Conservation (phyloP, 192 early-diverging fungal species). For the Mortierella hygrophila region DNA sequence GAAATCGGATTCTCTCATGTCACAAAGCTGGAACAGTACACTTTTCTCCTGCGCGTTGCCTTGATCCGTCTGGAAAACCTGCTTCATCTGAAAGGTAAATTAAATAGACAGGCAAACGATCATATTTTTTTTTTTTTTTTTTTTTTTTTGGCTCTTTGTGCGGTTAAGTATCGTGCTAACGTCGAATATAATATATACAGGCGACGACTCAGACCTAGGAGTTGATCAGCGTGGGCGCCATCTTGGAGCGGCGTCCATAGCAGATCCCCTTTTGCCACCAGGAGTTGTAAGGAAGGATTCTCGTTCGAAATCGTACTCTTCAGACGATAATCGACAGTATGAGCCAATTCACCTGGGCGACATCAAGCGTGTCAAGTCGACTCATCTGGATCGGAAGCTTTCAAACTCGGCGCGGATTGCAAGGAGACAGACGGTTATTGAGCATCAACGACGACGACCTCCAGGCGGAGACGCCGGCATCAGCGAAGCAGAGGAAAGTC, state of each 20-base stretch:
- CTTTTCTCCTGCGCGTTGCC: conserved; percentile 88
- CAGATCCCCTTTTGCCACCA: background rate
- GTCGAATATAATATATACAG: conserved; percentile 2
- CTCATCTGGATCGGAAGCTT: conserved; percentile 61
- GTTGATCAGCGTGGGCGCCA: conserved; percentile 33
- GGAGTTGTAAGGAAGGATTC: conserved; percentile 57
- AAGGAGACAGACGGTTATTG: conserved; percentile 65
- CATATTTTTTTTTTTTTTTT: too few relatives aligned
- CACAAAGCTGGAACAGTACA: conserved; percentile 91
- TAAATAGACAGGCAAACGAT: background rate
- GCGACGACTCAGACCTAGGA: conserved; percentile 11
- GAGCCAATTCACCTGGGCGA: conserved; percentile 60
- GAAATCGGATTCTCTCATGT: conserved; percentile 74
- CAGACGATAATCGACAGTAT: conserved; percentile 52
- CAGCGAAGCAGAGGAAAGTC: background rate
- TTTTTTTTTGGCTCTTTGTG: background rate
- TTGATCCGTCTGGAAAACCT: conserved; percentile 84
- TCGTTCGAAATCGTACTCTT: conserved; percentile 58
- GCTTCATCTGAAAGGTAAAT: conserved; percentile 67
- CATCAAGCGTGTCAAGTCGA: conserved; percentile 70
- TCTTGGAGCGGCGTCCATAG: conserved; percentile 15
- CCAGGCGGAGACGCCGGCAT: conserved; percentile 32
- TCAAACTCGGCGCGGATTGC: conserved; percentile 61
- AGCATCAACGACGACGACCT: conserved; percentile 53
- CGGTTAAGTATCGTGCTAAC: background rate